Evolutionary conservation across 352 stramenopile species (phyloP).

Genomic region (Pythium dissimile): DNA sequence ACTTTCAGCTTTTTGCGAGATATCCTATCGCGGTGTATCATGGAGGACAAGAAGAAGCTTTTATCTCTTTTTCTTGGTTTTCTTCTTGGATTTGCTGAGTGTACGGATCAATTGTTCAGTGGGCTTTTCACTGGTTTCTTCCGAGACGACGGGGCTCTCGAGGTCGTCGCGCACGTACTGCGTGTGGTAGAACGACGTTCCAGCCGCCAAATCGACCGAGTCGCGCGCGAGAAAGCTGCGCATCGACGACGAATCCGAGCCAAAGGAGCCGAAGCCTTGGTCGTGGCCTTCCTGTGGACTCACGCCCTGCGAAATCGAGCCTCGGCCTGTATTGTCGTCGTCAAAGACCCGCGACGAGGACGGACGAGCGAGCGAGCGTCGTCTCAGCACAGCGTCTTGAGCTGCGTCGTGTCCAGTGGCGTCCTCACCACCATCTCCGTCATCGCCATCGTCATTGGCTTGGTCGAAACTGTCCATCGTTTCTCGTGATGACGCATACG

Average conservation of each 20-base stretch:
- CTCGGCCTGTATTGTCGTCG: slow-evolving; percentile 8
- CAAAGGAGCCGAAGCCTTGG: slow-evolving; percentile 11
- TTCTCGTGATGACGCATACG: slow-evolving; percentile 27
- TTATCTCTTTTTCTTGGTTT: slow-evolving; percentile 15
- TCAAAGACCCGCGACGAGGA: slow-evolving; percentile 25
- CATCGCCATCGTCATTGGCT: neutral
- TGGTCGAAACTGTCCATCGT: neutral
- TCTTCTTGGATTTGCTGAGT: slow-evolving; percentile 11
- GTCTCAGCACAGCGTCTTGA: slow-evolving; percentile 2
- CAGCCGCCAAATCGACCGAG: slow-evolving; percentile 5
- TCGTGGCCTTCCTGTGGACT: slow-evolving; percentile 7
- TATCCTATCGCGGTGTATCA: neutral
- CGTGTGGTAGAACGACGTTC: neutral
- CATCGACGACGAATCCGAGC: slow-evolving; percentile 18
- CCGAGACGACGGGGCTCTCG: neutral
- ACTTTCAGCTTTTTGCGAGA: too few species aligned
- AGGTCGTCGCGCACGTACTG: neutral
- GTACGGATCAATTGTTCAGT: neutral
- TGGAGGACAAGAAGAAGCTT: neutral
- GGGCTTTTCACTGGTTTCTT: neutral
- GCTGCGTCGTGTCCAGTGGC: slow-evolving; percentile 17
- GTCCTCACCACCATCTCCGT: slow-evolving; percentile 17
- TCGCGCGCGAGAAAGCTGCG: slow-evolving; percentile 12
- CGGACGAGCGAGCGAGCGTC: neutral
- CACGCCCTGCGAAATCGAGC: neutral